phyloP scores from a whole-genome alignment of 2,329 filamentous ascomycete species.

The Fusarium solani-melongenae region DNA sequence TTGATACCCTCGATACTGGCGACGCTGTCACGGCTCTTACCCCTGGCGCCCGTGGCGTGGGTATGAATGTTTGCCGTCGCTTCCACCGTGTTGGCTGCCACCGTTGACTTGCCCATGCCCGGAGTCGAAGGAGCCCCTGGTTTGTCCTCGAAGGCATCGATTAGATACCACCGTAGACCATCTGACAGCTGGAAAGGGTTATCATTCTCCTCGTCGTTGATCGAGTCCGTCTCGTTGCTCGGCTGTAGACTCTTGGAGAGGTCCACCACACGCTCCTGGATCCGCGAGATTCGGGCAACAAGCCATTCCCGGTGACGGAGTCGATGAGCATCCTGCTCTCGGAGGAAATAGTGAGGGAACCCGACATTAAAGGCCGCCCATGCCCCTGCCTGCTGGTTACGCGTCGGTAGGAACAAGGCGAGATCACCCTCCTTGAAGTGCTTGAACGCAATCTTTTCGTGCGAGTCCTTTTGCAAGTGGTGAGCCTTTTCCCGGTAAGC shows the following conservation, averaged over 20 bases:
- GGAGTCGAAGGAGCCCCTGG: slow-evolving; percentile 91
- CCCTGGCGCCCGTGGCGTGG: slow-evolving; percentile 58
- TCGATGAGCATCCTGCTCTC: slow-evolving; percentile 90
- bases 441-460: slow-evolving; percentile 95
- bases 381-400: slow-evolving; percentile 92
- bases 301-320: slow-evolving; percentile 91
- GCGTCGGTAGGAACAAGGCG: slow-evolving; percentile 91
- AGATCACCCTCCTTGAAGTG: slow-evolving; percentile 97
- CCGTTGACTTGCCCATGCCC: slow-evolving; percentile 89
- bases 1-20: slow-evolving; percentile 77
- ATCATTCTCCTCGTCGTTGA: slow-evolving; percentile 80
- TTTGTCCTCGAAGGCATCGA: slow-evolving; percentile 94
- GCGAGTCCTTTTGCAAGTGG: slow-evolving; percentile 81
- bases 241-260: slow-evolving; percentile 79
- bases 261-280: slow-evolving; percentile 94
- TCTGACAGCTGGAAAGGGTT: slow-evolving; percentile 98
- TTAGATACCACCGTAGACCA: slow-evolving; percentile 93
- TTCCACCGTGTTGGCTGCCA: slow-evolving; percentile 87
- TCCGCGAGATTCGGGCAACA: slow-evolving; percentile 89
- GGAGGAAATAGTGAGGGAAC: slow-evolving; percentile 95
- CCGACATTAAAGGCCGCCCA: slow-evolving; percentile 99
- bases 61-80: slow-evolving; percentile 79
- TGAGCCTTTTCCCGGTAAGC: slow-evolving; percentile 90
- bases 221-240: slow-evolving; percentile 60
- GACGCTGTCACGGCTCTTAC: slow-evolving; percentile 57